Percentiles rank a stretch among this genome's conserved stretches.
Conservation (phyloP, 305 asterid species). For the Solanum hybrid region DNA sequence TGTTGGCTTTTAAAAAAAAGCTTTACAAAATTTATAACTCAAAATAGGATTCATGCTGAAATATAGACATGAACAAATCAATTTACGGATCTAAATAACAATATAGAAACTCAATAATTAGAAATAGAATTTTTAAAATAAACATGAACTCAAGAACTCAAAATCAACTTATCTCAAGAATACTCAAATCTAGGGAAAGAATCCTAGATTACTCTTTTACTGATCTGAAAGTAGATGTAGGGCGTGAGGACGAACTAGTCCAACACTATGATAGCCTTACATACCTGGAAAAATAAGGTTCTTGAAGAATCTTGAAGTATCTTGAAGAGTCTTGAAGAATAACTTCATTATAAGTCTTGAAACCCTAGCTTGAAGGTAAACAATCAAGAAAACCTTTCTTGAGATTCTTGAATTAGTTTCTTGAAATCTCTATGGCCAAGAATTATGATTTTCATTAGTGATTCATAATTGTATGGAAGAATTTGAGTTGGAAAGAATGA, state of each 20-base stretch:
- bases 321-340: neutral
- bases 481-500: neutral
- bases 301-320: neutral
- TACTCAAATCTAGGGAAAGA: neutral
- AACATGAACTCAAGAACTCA: neutral
- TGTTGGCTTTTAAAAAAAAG: too few species aligned
- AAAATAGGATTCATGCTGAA: neutral
- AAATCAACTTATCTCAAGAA: neutral
- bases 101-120: neutral
- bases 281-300: neutral
- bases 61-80: neutral
- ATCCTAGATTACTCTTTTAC: neutral
- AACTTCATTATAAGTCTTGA: too few species aligned
- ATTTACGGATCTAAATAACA: neutral
- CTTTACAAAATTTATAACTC: neutral
- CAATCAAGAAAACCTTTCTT: neutral
- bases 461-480: neutral
- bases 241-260: neutral
- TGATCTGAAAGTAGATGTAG: neutral
- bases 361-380: neutral
- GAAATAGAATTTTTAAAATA: too few species aligned
- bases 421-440: neutral
- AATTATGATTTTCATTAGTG: neutral
- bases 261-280: neutral
- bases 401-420: neutral